phyloP scores from a whole-genome alignment of 1,284 basidiomycete species.

The Leccinum variabile region DNA sequence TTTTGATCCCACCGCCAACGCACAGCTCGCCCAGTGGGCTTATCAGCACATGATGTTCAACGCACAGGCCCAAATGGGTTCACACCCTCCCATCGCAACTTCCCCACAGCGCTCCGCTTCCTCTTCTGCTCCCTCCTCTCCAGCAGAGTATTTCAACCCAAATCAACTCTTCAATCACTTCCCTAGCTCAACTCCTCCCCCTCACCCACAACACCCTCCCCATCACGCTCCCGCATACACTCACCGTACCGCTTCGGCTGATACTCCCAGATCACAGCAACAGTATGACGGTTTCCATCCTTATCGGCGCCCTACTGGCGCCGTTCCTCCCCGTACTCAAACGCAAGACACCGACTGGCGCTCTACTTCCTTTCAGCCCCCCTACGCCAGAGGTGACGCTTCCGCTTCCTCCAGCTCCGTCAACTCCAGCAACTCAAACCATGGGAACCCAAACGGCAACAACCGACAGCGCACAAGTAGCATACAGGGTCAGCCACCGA shows the following conservation, averaged over 20 bases:
- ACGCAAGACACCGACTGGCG: slow-evolving; percentile 48
- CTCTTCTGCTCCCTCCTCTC: slow-evolving; percentile 33
- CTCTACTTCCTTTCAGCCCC: slow-evolving; percentile 51
- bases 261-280: slow-evolving; percentile 36
- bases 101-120: slow-evolving; percentile 38
- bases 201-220: slow-evolving; percentile 48
- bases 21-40: slow-evolving; percentile 79
- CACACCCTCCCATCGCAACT: slow-evolving; percentile 32
- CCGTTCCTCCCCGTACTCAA: slow-evolving; percentile 38
- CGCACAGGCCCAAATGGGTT: slow-evolving; percentile 43
- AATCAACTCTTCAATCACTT: slow-evolving; percentile 64
- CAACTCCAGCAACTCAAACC: slow-evolving; percentile 59
- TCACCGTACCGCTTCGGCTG: slow-evolving; percentile 34
- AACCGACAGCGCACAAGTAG: slow-evolving; percentile 63
- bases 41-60: slow-evolving; percentile 84
- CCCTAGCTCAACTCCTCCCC: slow-evolving; percentile 68
- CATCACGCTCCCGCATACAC: slow-evolving; percentile 41
- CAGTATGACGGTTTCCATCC: slow-evolving; percentile 70
- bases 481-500: slow-evolving; percentile 46
- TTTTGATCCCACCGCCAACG: slow-evolving; percentile 68
- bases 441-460: slow-evolving; percentile 22
- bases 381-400: slow-evolving; percentile 73
- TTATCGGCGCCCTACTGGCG: slow-evolving; percentile 65
- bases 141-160: slow-evolving; percentile 56
- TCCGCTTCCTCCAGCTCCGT: slow-evolving; percentile 73